These are phyloP conservation scores for Pseudohyphozyma bogoriensis DNA, from an alignment of 768 basidiomycete species.

Conservation along the genomic window DNA sequence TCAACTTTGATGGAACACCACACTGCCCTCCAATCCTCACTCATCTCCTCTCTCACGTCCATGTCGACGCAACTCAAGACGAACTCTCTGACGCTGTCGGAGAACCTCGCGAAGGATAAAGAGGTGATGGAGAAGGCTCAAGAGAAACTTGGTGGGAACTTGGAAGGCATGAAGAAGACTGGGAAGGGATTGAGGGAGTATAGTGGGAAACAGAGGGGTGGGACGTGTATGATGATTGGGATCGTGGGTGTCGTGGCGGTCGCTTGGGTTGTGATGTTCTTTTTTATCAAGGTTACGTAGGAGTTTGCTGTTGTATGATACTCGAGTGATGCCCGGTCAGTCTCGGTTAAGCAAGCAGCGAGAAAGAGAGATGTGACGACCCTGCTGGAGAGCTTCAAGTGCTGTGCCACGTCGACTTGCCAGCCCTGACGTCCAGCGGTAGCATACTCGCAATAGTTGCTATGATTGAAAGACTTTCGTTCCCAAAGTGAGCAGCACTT, in stretches of 20 bases:
- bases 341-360: too few relatives aligned
- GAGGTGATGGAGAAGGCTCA: constrained; percentile 56
- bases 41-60: constrained; percentile 60
- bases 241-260: constrained; percentile 57
- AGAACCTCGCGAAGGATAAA: constrained; percentile 63
- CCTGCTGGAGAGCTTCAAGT: too few relatives aligned
- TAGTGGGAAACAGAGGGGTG: constrained; percentile 54
- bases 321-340: too few relatives aligned
- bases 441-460: too few relatives aligned
- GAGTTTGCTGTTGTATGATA: too few relatives aligned
- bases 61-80: constrained; percentile 84
- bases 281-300: constrained; percentile 45
- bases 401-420: too few relatives aligned
- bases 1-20: constrained; percentile 29
- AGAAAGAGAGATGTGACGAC: too few relatives aligned
- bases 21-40: constrained; percentile 51
- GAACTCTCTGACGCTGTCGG: constrained; percentile 70
- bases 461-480: too few relatives aligned
- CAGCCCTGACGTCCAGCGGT: too few relatives aligned
- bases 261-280: constrained; percentile 57
- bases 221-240: constrained; percentile 60
- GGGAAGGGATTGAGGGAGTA: constrained; percentile 56
- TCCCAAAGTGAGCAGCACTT: too few relatives aligned
- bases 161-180: constrained; percentile 57
- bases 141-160: constrained; percentile 64